Percentiles rank a stretch among this genome's conserved stretches.
phyloP scores from a whole-genome alignment of 2,329 filamentous ascomycete genomes.

The Tolypocladium sp. region DNA sequence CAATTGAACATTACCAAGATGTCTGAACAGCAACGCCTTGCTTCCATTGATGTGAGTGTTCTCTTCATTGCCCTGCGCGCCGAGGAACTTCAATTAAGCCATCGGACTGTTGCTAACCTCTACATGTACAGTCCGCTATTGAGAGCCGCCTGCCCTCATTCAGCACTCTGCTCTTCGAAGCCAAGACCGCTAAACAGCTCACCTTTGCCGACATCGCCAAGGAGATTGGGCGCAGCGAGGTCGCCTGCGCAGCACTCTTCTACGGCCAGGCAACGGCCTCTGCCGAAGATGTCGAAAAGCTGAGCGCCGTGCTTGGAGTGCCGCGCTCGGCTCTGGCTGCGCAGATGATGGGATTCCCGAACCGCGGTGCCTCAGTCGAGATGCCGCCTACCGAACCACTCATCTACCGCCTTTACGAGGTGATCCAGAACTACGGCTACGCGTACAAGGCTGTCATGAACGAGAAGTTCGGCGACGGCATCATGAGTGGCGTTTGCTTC shows the following conservation, averaged over 20 bases:
- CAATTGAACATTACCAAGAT: background rate
- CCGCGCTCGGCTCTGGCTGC: slow-evolving; percentile 44
- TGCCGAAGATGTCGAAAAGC: slow-evolving; percentile 54
- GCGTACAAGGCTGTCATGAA: slow-evolving; percentile 93
- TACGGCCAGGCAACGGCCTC: slow-evolving; percentile 77
- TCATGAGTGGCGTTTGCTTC: slow-evolving; percentile 94
- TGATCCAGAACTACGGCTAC: slow-evolving; percentile 95
- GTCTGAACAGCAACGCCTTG: background rate
- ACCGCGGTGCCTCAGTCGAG: slow-evolving; percentile 57
- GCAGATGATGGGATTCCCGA: slow-evolving; percentile 65
- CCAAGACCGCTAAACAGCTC: slow-evolving; percentile 66
- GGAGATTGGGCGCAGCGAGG: slow-evolving; percentile 68
- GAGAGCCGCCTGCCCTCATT: slow-evolving; percentile 61
- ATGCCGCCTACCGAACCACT: slow-evolving; percentile 29
- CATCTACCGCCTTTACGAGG: slow-evolving; percentile 87
- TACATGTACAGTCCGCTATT: slow-evolving; percentile 46
- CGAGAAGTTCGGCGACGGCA: slow-evolving; percentile 89
- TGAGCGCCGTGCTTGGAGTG: slow-evolving; percentile 57
- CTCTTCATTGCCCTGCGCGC: background rate
- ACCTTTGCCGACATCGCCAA: slow-evolving; percentile 72
- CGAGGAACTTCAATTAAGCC: background rate
- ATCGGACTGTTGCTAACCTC: background rate
- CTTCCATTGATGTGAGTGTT: background rate
- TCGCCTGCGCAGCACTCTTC: slow-evolving; percentile 80
- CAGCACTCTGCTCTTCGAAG: slow-evolving; percentile 58